phyloP scores from a whole-genome alignment of 108 stramenopile species.

The Cyclotella cryptica region DNA sequence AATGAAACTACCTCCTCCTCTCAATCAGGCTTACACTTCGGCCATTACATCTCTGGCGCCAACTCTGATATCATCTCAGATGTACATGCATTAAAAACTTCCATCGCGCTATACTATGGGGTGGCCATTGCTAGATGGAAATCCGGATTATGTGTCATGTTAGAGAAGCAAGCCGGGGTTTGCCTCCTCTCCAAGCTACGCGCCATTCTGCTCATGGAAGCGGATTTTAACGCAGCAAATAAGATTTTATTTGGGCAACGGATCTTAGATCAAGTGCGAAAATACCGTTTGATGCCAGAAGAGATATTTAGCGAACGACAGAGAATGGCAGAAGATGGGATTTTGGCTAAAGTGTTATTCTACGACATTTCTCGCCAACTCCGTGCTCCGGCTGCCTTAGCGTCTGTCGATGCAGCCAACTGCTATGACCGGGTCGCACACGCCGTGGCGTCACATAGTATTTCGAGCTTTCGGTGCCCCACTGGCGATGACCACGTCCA shows the following conservation, averaged over 20 bases:
- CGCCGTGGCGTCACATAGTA: slow-evolving; percentile 5
- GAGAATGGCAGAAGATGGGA: slow-evolving; percentile 18
- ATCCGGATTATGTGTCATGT: slow-evolving; percentile 7
- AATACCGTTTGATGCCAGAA: slow-evolving; percentile 14
- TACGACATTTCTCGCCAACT: no score
- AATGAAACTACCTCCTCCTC: slow-evolving; percentile 19
- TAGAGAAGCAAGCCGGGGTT: no score
- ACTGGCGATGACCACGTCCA: not conserved
- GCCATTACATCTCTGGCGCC: no score
- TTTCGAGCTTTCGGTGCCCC: slow-evolving; percentile 22
- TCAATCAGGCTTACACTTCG: no score
- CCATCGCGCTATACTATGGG: not conserved
- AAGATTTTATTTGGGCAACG: no score
- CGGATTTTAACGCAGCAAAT: no score
- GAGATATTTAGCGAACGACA: slow-evolving; percentile 26
- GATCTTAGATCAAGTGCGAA: slow-evolving; percentile 23
- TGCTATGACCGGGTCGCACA: slow-evolving; percentile 1
- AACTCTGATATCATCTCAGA: no score
- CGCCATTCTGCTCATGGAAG: slow-evolving; percentile 33
- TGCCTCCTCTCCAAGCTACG: slow-evolving; percentile 14
- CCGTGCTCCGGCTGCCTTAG: slow-evolving; percentile 8
- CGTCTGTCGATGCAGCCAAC: slow-evolving; percentile 28
- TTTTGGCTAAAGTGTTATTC: no score
- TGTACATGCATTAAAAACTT: slow-evolving; percentile 17
- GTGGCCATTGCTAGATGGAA: slow-evolving; percentile 4